Conservation (phyloP, 148 eudicot genomes). For the Suaeda aralocaspica region DNA sequence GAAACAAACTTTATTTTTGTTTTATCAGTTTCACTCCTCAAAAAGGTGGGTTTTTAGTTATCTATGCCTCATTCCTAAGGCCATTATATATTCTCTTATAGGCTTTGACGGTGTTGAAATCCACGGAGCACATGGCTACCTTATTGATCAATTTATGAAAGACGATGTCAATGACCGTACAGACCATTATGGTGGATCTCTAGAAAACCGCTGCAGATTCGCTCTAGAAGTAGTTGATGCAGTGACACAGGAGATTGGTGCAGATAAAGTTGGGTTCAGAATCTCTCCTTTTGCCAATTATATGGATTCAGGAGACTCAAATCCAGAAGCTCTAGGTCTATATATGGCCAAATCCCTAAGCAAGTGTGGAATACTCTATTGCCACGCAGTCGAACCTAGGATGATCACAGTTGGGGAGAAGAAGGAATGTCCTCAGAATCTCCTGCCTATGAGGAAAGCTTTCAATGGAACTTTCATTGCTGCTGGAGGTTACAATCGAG, state of each 20-base stretch:
- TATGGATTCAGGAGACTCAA: conserved; percentile 41
- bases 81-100: too few species aligned
- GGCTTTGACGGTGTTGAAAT: conserved; percentile 50
- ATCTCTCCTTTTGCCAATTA: conserved; percentile 46
- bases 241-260: conserved; percentile 36
- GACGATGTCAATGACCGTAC: conserved; percentile 47
- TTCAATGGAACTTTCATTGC: conserved; percentile 38
- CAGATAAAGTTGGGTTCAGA: conserved; percentile 44
- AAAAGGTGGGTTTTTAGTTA: too few species aligned
- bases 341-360: conserved; percentile 37
- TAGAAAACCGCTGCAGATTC: conserved; percentile 50
- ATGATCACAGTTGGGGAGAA: conserved; percentile 30
- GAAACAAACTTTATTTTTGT: too few species aligned
- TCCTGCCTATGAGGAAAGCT: conserved; percentile 39
- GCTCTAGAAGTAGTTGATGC: conserved; percentile 48
- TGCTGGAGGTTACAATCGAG: conserved; percentile 43
- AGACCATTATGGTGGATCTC: conserved; percentile 50
- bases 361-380: conserved; percentile 26
- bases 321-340: conserved; percentile 37
- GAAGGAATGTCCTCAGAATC: conserved; percentile 16
- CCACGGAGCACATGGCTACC: conserved; percentile 53
- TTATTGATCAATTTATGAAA: conserved; percentile 50
- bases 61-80: too few species aligned
- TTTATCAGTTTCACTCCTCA: too few species aligned
- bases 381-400: conserved; percentile 43